Percentiles rank a stretch among this genome's conserved stretches.
These are phyloP conservation scores for Boletus rubescentipes DNA, from an alignment of 768 basidiomycete species.

Conservation along the genomic window DNA sequence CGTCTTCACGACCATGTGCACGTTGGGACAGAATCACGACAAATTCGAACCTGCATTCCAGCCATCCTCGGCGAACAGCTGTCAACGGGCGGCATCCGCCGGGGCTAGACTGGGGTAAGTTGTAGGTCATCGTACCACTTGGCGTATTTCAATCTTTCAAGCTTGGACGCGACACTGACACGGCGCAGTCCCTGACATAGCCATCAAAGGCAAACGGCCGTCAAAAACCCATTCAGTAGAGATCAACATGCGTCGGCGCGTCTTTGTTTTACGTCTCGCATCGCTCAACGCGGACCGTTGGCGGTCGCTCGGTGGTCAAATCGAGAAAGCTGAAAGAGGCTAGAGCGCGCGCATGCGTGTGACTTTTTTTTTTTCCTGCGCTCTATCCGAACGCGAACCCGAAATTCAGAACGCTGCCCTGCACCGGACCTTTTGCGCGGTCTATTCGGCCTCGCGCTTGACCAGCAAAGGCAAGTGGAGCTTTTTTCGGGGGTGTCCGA, in stretches of 20 bases:
- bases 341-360: background rate
- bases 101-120: background rate
- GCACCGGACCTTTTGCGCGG: background rate
- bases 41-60: background rate
- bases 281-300: slow-evolving; percentile 1
- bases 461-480: slow-evolving; percentile 17
- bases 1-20: slow-evolving; percentile 4
- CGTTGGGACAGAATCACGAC: background rate
- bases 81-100: slow-evolving; percentile 10
- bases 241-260: slow-evolving; percentile 23
- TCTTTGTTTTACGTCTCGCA: slow-evolving; percentile 22
- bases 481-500: background rate
- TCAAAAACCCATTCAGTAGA: background rate
- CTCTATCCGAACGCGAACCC: slow-evolving; percentile 18
- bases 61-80: slow-evolving; percentile 1
- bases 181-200: background rate
- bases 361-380: background rate
- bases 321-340: slow-evolving; percentile 17
- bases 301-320: slow-evolving; percentile 12
- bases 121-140: background rate
- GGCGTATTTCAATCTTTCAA: background rate
- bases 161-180: background rate
- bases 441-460: slow-evolving; percentile 1
- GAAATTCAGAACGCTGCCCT: background rate
- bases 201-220: background rate